phyloP scores from a whole-genome alignment of 2,329 filamentous ascomycete genomes.

The Epichloe coenophiala region DNA sequence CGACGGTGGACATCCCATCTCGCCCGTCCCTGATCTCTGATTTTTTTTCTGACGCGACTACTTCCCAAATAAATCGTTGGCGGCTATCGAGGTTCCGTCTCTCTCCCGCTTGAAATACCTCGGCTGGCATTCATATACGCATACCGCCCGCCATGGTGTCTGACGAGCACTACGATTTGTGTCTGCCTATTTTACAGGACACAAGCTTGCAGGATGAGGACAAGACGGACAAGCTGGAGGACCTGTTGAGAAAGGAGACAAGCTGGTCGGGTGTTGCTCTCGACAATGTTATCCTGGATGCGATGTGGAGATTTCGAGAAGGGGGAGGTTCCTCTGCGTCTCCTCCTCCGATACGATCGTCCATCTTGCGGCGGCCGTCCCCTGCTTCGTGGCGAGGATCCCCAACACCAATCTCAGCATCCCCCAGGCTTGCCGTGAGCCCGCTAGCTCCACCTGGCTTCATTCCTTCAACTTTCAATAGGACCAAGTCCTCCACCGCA shows the following conservation, averaged over 20 bases:
- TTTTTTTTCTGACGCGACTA: neutral
- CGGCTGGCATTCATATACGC: neutral
- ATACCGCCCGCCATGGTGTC: constrained; percentile 56
- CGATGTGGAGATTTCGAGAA: constrained; percentile 74
- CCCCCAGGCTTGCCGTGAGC: constrained; percentile 62
- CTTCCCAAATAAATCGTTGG: neutral
- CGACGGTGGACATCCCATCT: neutral
- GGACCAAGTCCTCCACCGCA: constrained; percentile 63
- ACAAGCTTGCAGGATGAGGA: constrained; percentile 79
- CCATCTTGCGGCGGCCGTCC: constrained; percentile 77
- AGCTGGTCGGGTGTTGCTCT: constrained; percentile 62
- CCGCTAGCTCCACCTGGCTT: constrained; percentile 79
- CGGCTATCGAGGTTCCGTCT: neutral
- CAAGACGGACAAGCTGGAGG: constrained; percentile 83
- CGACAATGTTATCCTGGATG: constrained; percentile 83
- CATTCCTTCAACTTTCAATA: constrained; percentile 58
- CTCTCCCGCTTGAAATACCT: neutral
- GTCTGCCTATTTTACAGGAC: constrained; percentile 78
- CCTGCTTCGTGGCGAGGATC: constrained; percentile 87
- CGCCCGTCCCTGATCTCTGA: neutral
- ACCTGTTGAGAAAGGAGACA: constrained; percentile 68
- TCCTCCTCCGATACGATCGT: constrained; percentile 76
- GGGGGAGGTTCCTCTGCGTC: constrained; percentile 53
- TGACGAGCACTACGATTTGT: constrained; percentile 85
- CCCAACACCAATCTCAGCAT: constrained; percentile 68